Conservation (phyloP, 768 basidiomycete genomes). For the Butyriboletus loyo region DNA sequence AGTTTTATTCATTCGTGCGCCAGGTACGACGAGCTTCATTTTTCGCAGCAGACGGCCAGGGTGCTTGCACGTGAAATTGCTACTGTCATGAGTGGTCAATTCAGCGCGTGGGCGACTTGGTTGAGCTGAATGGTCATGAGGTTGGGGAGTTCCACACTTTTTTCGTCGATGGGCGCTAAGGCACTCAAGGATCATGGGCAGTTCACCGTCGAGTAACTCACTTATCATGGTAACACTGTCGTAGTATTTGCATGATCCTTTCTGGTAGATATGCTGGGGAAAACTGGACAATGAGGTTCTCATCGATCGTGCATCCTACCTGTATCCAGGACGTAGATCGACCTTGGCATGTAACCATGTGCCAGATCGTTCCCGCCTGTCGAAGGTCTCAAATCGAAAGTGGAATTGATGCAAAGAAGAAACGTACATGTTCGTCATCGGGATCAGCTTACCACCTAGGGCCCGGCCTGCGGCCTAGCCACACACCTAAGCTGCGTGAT, state of each 20-base stretch:
- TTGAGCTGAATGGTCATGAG: constrained; percentile 33
- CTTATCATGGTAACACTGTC: not conserved
- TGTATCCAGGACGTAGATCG: not conserved
- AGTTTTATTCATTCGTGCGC: not conserved
- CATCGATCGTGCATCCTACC: not conserved
- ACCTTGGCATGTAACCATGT: no score
- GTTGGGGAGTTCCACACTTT: not conserved
- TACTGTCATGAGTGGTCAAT: constrained; percentile 41
- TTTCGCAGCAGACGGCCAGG: constrained; percentile 56
- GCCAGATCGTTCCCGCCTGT: not conserved
- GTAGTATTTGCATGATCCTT: not conserved
- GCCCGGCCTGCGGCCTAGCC: no score
- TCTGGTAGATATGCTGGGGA: not conserved
- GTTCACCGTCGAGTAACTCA: not conserved
- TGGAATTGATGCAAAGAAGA: constrained; percentile 5
- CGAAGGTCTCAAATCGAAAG: not conserved
- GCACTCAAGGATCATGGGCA: not conserved
- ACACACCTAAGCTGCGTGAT: no score
- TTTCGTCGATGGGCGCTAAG: not conserved
- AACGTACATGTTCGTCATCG: constrained; percentile 5
- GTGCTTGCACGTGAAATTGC: constrained; percentile 53
- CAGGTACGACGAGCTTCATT: constrained; percentile 52
- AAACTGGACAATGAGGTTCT: not conserved
- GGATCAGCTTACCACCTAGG: no score
- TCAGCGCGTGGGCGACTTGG: constrained; percentile 49